Percentiles rank a stretch among this genome's conserved stretches.
phyloP scores from a whole-genome alignment of 495 filamentous ascomycete species.

The Penicillium arizonense region DNA sequence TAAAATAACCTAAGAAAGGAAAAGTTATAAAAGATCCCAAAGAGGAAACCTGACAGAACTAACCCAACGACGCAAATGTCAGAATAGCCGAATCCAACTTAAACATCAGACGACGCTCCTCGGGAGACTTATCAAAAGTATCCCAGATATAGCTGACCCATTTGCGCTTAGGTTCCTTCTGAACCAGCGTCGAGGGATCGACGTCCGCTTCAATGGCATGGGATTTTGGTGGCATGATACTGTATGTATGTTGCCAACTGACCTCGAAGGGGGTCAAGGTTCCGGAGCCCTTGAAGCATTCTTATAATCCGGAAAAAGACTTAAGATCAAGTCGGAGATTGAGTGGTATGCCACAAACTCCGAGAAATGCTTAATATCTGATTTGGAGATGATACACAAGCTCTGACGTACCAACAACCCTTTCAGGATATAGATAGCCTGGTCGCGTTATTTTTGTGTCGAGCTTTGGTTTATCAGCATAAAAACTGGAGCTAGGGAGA shows the following conservation, averaged over 20 bases:
- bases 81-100: conserved; percentile 58
- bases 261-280: no score
- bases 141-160: conserved; percentile 57
- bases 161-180: conserved; percentile 27
- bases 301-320: neutral
- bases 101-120: conserved; percentile 58
- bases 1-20: conserved; percentile 50
- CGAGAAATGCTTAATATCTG: neutral
- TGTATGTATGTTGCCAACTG: neutral
- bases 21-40: neutral
- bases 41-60: neutral
- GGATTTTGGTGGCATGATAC: conserved; percentile 15
- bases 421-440: neutral
- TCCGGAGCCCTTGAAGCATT: neutral
- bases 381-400: neutral
- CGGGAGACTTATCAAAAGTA: conserved; percentile 58
- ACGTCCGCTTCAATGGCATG: conserved; percentile 13
- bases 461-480: neutral
- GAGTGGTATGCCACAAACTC: neutral
- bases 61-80: conserved; percentile 51
- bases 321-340: no score
- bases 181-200: conserved; percentile 14
- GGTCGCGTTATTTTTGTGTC: neutral
- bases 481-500: neutral
- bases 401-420: neutral